Percentiles rank a stretch among this genome's conserved stretches.
Conservation (phyloP, 345 rosid species). For the Melaleuca alternifolia region DNA sequence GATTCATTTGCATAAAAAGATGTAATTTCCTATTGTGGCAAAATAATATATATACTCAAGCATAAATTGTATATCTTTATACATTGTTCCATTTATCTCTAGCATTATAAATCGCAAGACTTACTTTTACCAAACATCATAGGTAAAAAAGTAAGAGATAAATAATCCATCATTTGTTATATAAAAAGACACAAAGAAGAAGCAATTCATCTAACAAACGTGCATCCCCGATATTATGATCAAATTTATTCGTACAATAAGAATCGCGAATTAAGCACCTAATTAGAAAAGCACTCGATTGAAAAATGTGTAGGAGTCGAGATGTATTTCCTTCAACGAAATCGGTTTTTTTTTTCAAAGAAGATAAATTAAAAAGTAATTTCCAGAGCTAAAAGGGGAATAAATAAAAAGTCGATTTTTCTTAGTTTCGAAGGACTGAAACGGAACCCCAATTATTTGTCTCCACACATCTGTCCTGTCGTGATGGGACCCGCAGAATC, state of each 20-base stretch:
- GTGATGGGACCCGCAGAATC: conserved; percentile 19
- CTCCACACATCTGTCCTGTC: neutral
- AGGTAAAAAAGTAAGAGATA: too few species aligned
- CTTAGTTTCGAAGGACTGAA: neutral
- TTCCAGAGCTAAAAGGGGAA: neutral
- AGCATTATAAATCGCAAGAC: neutral
- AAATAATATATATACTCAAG: too few species aligned
- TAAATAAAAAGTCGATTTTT: neutral
- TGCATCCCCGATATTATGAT: too few species aligned
- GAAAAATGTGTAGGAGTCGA: neutral
- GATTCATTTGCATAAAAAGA: neutral
- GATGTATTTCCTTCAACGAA: neutral
- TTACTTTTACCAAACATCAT: neutral
- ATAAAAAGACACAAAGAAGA: too few species aligned
- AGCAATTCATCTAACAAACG: too few species aligned
- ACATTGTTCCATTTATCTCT: neutral
- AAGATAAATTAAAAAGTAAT: neutral
- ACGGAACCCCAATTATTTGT: neutral
- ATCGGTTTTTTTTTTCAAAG: neutral
- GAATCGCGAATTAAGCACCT: neutral
- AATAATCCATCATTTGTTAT: too few species aligned
- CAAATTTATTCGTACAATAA: too few species aligned
- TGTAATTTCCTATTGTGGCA: too few species aligned
- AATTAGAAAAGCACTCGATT: neutral
- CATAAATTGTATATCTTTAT: neutral